Evolutionary conservation across 495 filamentous ascomycete species (phyloP).

Genomic region (Neurospora sp.): DNA sequence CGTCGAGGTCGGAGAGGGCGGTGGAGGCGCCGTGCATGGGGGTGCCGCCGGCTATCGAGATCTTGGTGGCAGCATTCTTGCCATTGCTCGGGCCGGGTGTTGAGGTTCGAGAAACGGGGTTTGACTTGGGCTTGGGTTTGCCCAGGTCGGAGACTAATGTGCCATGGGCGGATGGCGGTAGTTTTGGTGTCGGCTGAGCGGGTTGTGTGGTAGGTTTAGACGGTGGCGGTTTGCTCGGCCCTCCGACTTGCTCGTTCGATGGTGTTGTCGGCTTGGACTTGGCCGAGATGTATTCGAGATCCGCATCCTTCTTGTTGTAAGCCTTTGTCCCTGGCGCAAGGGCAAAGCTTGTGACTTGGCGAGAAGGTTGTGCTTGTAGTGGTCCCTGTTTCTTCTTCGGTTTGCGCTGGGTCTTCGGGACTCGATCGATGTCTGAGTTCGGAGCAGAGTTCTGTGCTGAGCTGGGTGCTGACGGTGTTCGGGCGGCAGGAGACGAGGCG

Average conservation of each 20-base stretch:
- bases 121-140: conserved; percentile 51
- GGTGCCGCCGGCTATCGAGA: conserved; percentile 59
- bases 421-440: conserved; percentile 14
- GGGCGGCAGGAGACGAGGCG: background rate
- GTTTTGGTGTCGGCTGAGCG: conserved; percentile 32
- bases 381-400: conserved; percentile 50
- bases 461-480: conserved; percentile 8
- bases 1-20: conserved; percentile 73
- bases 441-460: conserved; percentile 10
- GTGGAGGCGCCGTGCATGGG: conserved; percentile 69
- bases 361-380: conserved; percentile 53
- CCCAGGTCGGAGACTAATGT: conserved; percentile 69
- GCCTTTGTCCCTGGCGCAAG: conserved; percentile 24
- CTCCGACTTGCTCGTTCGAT: conserved; percentile 18
- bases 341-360: conserved; percentile 47
- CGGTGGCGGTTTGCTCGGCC: conserved; percentile 26
- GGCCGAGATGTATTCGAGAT: background rate
- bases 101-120: conserved; percentile 42
- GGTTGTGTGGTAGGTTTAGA: conserved; percentile 12
- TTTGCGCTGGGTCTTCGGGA: conserved; percentile 17
- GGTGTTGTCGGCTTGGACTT: conserved; percentile 5
- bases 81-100: conserved; percentile 36
- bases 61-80: conserved; percentile 26
- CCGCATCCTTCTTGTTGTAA: conserved; percentile 5
- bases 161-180: conserved; percentile 61